Evolutionary conservation across 2,329 filamentous ascomycete species (phyloP), one percentile per base, ranked within the genome.

Genomic region (Scedosporium boydii): DNA sequence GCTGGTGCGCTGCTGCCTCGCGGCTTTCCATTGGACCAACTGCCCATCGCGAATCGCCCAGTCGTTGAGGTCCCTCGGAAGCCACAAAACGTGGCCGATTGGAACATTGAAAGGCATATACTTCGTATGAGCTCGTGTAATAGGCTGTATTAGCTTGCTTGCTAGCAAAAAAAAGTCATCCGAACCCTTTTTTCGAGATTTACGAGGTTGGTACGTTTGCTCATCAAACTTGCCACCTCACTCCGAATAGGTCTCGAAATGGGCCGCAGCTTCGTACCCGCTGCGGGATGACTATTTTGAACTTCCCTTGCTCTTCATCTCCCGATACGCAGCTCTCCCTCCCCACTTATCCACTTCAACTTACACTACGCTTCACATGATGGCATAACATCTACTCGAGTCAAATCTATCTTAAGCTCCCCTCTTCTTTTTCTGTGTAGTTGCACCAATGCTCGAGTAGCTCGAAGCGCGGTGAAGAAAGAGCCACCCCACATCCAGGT

Each of bases 61-160:
- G 41, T 38, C 6, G 38, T 42, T 42, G 57, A 42, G 29, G 10
- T 42, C 10, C 57, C 26, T 42, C n/a, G 34, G 14, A 18, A 61
- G 60, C 51, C 60, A 62, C 60, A 58, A 62, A 62, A 62, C 60
- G 60, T 62, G 60, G 60, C 60, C 53, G 29, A 41, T 51, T 60
- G 26, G n/a, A 34, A 18, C 58, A 41, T 51, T 60, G 26, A 21
- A 34, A 46, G n/a, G n/a, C 34, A 23, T 21, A 21, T 59, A 42
- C 27, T 18, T 26, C 34, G 41, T n/a, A 29, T 27, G 9, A 60
- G 41, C 14, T 7, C 23, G 14, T 60, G 23, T 51, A 18, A 51
- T 51, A 38, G 34, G 34, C 46, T 51, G 7, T 51, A 18, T 9
- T 26, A 23, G n/a, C 38, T 42, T 18, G 34, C 42, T 21, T 38